These are phyloP conservation scores for Kappamyces sp. DNA, from an alignment of 192 early-diverging fungal species.

Conservation along the genomic window DNA sequence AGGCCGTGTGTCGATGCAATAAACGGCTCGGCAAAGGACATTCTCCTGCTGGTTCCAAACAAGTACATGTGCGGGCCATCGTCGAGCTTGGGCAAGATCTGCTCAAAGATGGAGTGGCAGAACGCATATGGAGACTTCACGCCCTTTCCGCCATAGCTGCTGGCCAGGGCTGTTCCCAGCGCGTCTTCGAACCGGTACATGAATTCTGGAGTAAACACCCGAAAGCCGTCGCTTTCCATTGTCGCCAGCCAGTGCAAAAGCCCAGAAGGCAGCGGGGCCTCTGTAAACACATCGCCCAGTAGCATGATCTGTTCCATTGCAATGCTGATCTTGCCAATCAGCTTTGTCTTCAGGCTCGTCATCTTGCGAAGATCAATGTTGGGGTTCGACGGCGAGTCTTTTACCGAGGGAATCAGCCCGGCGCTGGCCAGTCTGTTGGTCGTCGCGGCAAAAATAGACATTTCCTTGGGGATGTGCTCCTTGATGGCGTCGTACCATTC, in stretches of 20 bases:
- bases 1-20: conserved; percentile 20
- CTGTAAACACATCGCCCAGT: conserved; percentile 32
- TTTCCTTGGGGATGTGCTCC: conserved; percentile 4
- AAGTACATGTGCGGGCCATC: conserved; percentile 26
- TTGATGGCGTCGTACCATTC: conserved; percentile 19
- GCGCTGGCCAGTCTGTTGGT: too few relatives aligned
- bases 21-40: conserved; percentile 25
- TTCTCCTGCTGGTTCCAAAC: conserved; percentile 6
- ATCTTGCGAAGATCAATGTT: conserved; percentile 13
- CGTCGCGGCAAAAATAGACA: background rate
- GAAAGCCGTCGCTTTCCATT: conserved; percentile 32
- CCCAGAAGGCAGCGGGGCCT: conserved; percentile 24
- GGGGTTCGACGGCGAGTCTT: conserved; percentile 9
- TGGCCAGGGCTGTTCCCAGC: conserved; percentile 39
- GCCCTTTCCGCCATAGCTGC: conserved; percentile 28
- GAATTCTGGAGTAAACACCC: conserved; percentile 36
- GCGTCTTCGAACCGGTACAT: conserved; percentile 41
- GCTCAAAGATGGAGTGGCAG: conserved; percentile 28
- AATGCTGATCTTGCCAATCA: conserved; percentile 32
- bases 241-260: conserved; percentile 33
- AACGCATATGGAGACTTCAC: conserved; percentile 18
- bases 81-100: conserved; percentile 26
- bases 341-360: conserved; percentile 5
- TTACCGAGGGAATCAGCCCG: conserved; percentile 14
- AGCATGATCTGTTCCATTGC: conserved; percentile 35